Percentiles rank a stretch among this genome's conserved stretches.
phyloP scores from a whole-genome alignment of 257 asterid species.

The Scutellaria baicalensis region DNA sequence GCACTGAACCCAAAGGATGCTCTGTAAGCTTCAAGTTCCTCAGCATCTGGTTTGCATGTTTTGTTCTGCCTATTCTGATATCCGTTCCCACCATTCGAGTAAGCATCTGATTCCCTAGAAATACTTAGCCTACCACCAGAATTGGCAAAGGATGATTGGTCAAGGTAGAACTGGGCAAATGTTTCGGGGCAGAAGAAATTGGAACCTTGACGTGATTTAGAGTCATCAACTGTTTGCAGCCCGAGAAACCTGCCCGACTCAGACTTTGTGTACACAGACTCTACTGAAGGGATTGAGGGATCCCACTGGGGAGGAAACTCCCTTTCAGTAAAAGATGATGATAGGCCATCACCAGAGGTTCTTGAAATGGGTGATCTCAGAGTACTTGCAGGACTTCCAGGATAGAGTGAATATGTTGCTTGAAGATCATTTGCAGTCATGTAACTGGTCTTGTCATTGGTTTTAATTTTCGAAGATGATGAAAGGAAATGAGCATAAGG shows the following conservation, averaged over 20 bases:
- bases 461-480: constrained; percentile 30
- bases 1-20: constrained; percentile 99
- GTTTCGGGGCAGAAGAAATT: constrained; percentile 98
- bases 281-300: constrained; percentile 24
- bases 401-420: constrained; percentile 36
- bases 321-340: constrained; percentile 34
- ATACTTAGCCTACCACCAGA: constrained; percentile 92
- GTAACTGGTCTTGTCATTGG: constrained; percentile 15
- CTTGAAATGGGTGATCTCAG: constrained; percentile 39
- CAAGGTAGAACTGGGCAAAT: constrained; percentile 91
- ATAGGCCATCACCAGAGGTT: constrained; percentile 25
- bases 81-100: constrained; percentile 52
- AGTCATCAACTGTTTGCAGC: constrained; percentile 29
- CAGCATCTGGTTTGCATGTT: constrained; percentile 66
- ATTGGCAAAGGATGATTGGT: constrained; percentile 72
- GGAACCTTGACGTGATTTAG: constrained; percentile 63
- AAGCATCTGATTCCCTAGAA: constrained; percentile 81
- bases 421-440: constrained; percentile 31
- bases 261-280: constrained; percentile 34
- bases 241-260: constrained; percentile 52
- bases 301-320: constrained; percentile 36
- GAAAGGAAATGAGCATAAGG: constrained; percentile 64
- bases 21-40: constrained; percentile 93
- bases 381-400: constrained; percentile 52
- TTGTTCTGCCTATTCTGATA: constrained; percentile 72